These are phyloP conservation scores for Mollisiaceae sp. DNA, from an alignment of 2,329 filamentous ascomycete genomes.

Conservation along the genomic window DNA sequence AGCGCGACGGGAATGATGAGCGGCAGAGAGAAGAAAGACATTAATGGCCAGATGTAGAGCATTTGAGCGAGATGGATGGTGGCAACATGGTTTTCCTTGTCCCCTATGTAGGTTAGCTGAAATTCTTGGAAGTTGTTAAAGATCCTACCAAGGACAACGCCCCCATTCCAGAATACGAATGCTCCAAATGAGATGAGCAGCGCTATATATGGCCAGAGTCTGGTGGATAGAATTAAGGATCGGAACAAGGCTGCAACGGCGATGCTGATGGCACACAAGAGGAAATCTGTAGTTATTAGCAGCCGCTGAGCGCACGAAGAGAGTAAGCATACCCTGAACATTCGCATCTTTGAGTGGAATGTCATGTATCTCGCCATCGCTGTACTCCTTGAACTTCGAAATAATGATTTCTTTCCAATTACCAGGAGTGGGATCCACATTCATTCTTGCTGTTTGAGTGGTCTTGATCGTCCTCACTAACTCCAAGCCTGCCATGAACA, in stretches of 20 bases:
- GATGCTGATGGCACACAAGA: constrained; percentile 67
- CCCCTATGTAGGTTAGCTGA: constrained; percentile 57
- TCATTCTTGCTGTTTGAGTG: constrained; percentile 39
- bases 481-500: constrained; percentile 72
- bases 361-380: constrained; percentile 61
- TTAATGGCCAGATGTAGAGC: constrained; percentile 92
- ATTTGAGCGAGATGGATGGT: constrained; percentile 90
- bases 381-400: constrained; percentile 39
- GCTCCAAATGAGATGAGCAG: constrained; percentile 70
- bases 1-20: constrained; percentile 62
- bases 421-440: constrained; percentile 9
- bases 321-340: constrained; percentile 53
- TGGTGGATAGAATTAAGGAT: constrained; percentile 50
- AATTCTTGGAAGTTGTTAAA: not conserved
- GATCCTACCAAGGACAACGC: constrained; percentile 82
- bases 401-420: constrained; percentile 23
- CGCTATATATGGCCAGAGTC: constrained; percentile 63
- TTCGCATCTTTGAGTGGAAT: constrained; percentile 52
- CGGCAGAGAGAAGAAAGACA: constrained; percentile 87
- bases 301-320: not conserved
- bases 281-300: constrained; percentile 51
- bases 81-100: constrained; percentile 92
- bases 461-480: constrained; percentile 56
- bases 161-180: constrained; percentile 87
- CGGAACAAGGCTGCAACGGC: constrained; percentile 60